Base-by-base conservation (phyloP, 257 asterid genomes). In the Solanum virginianum region DNA sequence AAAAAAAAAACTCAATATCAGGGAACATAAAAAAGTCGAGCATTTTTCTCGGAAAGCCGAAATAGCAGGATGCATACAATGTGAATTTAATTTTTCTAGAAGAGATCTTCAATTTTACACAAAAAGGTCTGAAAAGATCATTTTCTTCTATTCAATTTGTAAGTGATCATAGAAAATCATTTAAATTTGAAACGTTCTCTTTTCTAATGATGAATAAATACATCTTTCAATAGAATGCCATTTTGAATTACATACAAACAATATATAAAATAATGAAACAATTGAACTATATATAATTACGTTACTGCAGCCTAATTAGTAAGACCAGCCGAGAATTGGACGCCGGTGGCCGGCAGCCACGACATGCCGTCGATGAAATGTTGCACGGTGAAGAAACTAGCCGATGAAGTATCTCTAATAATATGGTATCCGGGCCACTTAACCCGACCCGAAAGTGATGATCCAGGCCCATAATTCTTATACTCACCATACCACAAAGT, bases 401-500 rank as follows among this genome's bases (percentile, higher is more conserved):
- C 99, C 22, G 87, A 84, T n/a, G 97, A 84, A 32, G 95, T 91
- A 83, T 95, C 97, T 24, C 69, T 88, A 1, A 96, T 95, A 0
- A 91, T 45, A 69, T 92, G 99, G 89, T 91, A 95, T 0, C 99
- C 99, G 0, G 98, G 94, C 98, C 99, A 95, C 10, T 45, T 69
- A 2, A 96, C 91, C 88, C 99, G 85, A 32, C 96, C 97, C 1
- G 92, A 24, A 36, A 89, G 20, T 1, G 93, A 84, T 0, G 97
- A 92, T 0, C 99, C 99, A 4, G 98, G 98, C 47, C 99, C 99
- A n/a, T 96, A 95, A 81, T 94, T 96, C 92, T 80, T 92, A 22
- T 94, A 95, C 91, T 96, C 99, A 3, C 98, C 99, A 41, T 91
- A 96, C 98, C 98, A 96, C 41, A 96, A 90, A 1, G 95, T 95